Percentiles rank a stretch among this genome's conserved stretches.
These are phyloP conservation scores for Brassica incana DNA, from an alignment of 345 rosid species.

Conservation along the genomic window DNA sequence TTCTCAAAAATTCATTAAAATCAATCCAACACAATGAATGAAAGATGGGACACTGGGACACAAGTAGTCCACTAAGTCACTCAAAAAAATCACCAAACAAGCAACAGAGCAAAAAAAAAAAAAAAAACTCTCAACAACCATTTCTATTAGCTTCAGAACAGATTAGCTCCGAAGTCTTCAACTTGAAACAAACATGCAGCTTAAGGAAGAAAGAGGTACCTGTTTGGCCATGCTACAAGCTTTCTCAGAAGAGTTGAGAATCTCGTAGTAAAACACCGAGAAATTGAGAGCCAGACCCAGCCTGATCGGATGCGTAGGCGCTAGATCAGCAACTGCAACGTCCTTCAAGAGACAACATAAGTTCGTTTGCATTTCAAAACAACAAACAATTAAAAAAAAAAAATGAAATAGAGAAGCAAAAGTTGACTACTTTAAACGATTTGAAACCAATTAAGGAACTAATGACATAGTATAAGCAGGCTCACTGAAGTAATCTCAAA, in stretches of 20 bases:
- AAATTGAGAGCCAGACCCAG: constrained; percentile 69
- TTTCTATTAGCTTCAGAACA: not conserved
- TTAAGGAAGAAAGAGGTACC: constrained; percentile 34
- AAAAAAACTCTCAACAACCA: not conserved
- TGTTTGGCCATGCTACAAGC: constrained; percentile 79
- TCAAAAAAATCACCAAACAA: not conserved
- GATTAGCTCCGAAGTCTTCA: not conserved
- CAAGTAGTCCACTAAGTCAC: constrained; percentile 5
- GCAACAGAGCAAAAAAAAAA: not conserved
- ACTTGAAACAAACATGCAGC: constrained; percentile 8
- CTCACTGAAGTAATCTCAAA: not conserved
- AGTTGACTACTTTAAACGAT: not conserved
- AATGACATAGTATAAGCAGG: not conserved
- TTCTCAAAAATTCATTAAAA: not conserved
- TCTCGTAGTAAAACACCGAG: constrained; percentile 74
- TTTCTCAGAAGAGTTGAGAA: constrained; percentile 65
- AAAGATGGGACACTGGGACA: constrained; percentile 9
- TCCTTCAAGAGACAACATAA: constrained; percentile 42
- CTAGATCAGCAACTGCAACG: constrained; percentile 59
- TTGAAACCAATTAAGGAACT: not conserved
- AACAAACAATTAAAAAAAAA: not conserved
- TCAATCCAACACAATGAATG: constrained; percentile 28
- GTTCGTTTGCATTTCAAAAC: not conserved
- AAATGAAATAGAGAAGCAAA: not conserved
- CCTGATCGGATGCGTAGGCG: constrained; percentile 75